These are phyloP conservation scores for Botrytis porri DNA, from an alignment of 2,329 filamentous ascomycete species.

Conservation along the genomic window DNA sequence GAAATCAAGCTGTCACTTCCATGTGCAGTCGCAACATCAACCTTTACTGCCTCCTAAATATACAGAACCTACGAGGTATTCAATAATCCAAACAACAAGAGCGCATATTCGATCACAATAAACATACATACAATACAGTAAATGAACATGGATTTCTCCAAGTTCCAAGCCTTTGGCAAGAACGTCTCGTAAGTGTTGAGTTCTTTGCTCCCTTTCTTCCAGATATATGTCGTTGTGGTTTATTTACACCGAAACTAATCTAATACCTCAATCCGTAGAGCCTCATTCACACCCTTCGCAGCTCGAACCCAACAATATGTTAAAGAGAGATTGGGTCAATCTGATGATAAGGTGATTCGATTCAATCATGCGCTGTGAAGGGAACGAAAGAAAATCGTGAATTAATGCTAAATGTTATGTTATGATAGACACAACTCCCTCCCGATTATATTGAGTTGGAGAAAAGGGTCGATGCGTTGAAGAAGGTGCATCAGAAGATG, in stretches of 20 bases:
- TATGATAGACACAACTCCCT: slow-evolving; percentile 84
- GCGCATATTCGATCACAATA: neutral
- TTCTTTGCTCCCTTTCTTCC: slow-evolving; percentile 22
- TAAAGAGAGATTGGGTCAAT: slow-evolving; percentile 94
- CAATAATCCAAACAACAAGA: neutral
- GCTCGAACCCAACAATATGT: slow-evolving; percentile 95
- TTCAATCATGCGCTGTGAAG: neutral
- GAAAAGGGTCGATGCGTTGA: slow-evolving; percentile 96
- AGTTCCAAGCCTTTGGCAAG: slow-evolving; percentile 68
- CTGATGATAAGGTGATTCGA: slow-evolving; percentile 76
- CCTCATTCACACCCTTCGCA: slow-evolving; percentile 86
- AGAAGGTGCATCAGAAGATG: slow-evolving; percentile 96
- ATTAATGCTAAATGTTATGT: slow-evolving; percentile 5
- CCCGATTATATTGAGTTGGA: slow-evolving; percentile 98
- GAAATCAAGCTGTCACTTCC: slow-evolving; percentile 6
- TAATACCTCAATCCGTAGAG: slow-evolving; percentile 53
- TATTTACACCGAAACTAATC: slow-evolving; percentile 30
- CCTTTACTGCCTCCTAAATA: slow-evolving; percentile 17
- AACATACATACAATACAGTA: neutral
- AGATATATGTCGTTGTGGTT: slow-evolving; percentile 24
- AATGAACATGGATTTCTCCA: slow-evolving; percentile 54
- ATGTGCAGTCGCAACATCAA: slow-evolving; percentile 18
- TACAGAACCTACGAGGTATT: neutral
- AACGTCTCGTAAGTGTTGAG: slow-evolving; percentile 57
- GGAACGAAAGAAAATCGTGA: neutral